Evolutionary conservation across 371 early-diverging fungal species (phyloP), one percentile per base, ranked within the genome.

Genomic region (Mucor mucedo): DNA sequence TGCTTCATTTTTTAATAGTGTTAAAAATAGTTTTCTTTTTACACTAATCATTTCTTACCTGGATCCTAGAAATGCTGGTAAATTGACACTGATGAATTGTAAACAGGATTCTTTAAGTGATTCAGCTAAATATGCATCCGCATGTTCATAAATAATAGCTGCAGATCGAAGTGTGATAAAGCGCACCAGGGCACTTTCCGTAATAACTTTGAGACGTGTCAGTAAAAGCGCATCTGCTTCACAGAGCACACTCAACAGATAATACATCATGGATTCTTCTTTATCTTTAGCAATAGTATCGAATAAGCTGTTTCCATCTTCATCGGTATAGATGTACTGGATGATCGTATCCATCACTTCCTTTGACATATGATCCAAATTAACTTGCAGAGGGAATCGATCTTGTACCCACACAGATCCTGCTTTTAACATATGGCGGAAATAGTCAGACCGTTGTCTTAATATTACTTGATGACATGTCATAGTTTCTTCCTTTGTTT

Each of bases 161-260:
- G 82, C 88, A 35, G 82, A 90, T 42, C 78, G 72, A 40, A 89
- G 65, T 2, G 77, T 80, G 5, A 91, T 72, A 56, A 85, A 78
- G 1, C 68, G 63, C 6, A 78, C 53, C 5, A 91, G 68, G 4
- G 85, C 73, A 2, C 67, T 63, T 52, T 85, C 84, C 48, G 85
- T 83, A 13, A 84, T 68, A 0, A 72, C 68, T 62, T 89, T 90
- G 13, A 93, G 66, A 5, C 82, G 70, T 8, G 79, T 70, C 55
- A 91, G 61, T 28, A 91, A 67, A 7, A 89, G 68, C 60, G 89
- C 90, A 61, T 93, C 85, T 0, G 93, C 86, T 45, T 81, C 82
- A 48, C 78, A 70, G 2, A 93, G 71, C 0, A 89, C 75, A 5
- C 84, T 78, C 16, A 85, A 49, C 13, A 90, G 70, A 56, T 82